Percentiles rank a stretch among this genome's conserved stretches.
phyloP scores from a whole-genome alignment of 257 asterid genomes.

The Cruciata laevipes region DNA sequence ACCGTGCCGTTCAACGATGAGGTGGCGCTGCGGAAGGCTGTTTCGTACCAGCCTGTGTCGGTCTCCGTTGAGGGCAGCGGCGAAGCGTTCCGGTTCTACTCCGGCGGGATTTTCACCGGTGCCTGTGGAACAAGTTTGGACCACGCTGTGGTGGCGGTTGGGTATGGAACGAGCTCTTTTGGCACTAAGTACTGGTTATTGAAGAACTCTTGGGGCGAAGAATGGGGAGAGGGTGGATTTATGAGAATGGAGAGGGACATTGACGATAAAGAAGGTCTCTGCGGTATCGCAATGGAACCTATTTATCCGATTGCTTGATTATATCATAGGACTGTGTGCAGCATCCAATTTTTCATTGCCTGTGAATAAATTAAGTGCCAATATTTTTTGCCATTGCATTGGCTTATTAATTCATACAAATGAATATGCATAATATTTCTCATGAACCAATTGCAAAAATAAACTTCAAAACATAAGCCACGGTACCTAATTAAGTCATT shows the following conservation, averaged over 20 bases:
- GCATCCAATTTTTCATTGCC: no score
- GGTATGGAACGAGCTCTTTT: slow-evolving; percentile 16
- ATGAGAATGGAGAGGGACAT: slow-evolving; percentile 24
- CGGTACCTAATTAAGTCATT: no score
- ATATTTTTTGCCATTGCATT: no score
- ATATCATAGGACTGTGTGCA: no score
- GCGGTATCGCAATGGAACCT: slow-evolving; percentile 34
- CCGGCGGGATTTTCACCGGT: slow-evolving; percentile 31
- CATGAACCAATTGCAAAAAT: no score
- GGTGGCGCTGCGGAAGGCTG: slow-evolving; percentile 24
- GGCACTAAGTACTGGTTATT: slow-evolving; percentile 31
- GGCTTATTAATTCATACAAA: no score
- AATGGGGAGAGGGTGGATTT: slow-evolving; percentile 25
- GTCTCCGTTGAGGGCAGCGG: slow-evolving; percentile 33
- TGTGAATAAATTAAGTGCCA: no score
- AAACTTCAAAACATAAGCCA: no score
- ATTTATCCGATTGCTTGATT: slow-evolving; percentile 17
- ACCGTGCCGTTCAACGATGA: slow-evolving; percentile 30
- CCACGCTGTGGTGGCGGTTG: slow-evolving; percentile 31
- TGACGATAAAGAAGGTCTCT: slow-evolving; percentile 26
- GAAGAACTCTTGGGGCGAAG: slow-evolving; percentile 13
- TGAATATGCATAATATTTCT: no score
- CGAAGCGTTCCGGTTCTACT: slow-evolving; percentile 23
- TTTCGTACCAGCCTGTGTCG: slow-evolving; percentile 30
- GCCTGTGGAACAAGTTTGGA: slow-evolving; percentile 27